Evolutionary conservation across 352 stramenopile genomes (phyloP).

Genomic region (Heterotrichella gracilis): DNA sequence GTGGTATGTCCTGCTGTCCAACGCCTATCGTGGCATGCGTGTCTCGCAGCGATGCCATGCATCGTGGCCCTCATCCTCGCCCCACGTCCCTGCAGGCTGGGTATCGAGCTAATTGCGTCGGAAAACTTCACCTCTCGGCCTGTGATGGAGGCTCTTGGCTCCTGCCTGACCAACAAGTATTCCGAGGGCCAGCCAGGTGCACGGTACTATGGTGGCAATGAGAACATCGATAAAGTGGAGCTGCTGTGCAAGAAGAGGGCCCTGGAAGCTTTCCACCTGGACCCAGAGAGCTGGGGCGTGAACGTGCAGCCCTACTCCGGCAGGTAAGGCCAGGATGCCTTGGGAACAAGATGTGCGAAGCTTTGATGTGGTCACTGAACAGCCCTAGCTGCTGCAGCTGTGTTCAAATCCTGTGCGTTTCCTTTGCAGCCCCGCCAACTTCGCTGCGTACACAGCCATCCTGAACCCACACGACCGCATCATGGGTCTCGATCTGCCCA

Average conservation of each 20-base stretch:
- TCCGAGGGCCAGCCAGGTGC: slow-evolving; percentile 57
- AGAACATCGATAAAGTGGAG: slow-evolving; percentile 71
- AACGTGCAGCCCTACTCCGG: slow-evolving; percentile 78
- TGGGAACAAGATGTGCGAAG: too few species aligned
- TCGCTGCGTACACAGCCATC: slow-evolving; percentile 87
- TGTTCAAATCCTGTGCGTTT: slow-evolving; percentile 21
- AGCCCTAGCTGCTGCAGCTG: too few species aligned
- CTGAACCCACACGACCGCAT: slow-evolving; percentile 86
- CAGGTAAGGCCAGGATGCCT: not conserved
- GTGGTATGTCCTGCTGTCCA: slow-evolving; percentile 69
- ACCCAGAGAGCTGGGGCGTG: slow-evolving; percentile 55
- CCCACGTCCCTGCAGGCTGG: too few species aligned
- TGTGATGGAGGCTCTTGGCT: slow-evolving; percentile 90
- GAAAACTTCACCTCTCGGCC: slow-evolving; percentile 92
- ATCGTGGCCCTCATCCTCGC: too few species aligned
- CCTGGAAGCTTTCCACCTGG: slow-evolving; percentile 58
- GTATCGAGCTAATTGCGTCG: slow-evolving; percentile 93
- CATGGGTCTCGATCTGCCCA: slow-evolving; percentile 92
- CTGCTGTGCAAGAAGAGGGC: slow-evolving; percentile 50
- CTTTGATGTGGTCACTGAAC: too few species aligned
- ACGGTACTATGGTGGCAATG: slow-evolving; percentile 86
- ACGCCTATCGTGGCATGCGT: too few species aligned
- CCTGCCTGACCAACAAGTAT: slow-evolving; percentile 96
- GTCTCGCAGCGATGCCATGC: too few species aligned
- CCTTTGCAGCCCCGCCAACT: slow-evolving; percentile 81